A percentile compares a stretch with the other conserved stretches of the same genome.
phyloP scores from a whole-genome alignment of 169 alveolate species.

The Eimeria maxima region DNA sequence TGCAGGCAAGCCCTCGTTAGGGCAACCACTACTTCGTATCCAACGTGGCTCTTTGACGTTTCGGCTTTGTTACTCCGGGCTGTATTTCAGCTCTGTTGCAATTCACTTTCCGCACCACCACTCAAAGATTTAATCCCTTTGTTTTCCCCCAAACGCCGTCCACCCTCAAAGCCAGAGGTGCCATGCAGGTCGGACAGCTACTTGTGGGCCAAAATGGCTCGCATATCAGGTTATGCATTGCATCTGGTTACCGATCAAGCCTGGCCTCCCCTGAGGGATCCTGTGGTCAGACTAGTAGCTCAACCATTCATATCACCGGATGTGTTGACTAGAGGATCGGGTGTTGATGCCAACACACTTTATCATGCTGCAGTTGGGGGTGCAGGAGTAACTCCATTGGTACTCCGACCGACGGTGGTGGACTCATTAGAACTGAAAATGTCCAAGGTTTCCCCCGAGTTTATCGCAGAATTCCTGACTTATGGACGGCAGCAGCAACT shows the following conservation, averaged over 20 bases:
- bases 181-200: conserved; percentile 74
- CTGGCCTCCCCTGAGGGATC: conserved; percentile 65
- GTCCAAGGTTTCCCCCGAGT: conserved; percentile 75
- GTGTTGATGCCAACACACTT: not conserved
- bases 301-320: conserved; percentile 46
- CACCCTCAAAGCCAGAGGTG: conserved; percentile 5
- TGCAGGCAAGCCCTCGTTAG: conserved; percentile 71
- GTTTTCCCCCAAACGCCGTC: conserved; percentile 50
- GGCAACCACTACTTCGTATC: conserved; percentile 45
- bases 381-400: conserved; percentile 4
- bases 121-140: conserved; percentile 33
- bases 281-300: conserved; percentile 59
- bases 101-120: conserved; percentile 58
- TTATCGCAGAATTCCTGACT: conserved; percentile 53
- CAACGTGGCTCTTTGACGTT: conserved; percentile 70
- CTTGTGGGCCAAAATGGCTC: conserved; percentile 74
- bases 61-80: conserved; percentile 56
- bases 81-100: conserved; percentile 56
- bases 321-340: conserved; percentile 15
- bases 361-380: conserved; percentile 1
- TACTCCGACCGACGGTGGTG: conserved; percentile 55
- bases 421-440: conserved; percentile 73
- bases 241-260: conserved; percentile 46
- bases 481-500: conserved; percentile 80
- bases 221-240: conserved; percentile 67